phyloP scores from a whole-genome alignment of 495 filamentous ascomycete species.

The Elasticomyces elasticus region DNA sequence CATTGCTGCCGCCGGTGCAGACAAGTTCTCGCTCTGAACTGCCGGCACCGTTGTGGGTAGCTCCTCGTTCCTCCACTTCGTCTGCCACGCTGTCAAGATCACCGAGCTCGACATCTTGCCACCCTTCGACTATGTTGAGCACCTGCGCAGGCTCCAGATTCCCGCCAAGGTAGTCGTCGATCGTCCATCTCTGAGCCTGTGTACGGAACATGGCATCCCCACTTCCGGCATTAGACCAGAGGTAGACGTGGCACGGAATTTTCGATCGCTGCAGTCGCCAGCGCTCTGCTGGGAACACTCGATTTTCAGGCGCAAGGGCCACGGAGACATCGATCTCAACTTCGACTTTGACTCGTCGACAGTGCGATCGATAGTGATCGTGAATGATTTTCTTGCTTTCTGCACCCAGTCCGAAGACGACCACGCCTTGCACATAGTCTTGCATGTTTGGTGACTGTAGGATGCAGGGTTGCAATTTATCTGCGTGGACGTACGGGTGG shows the following conservation, averaged over 20 bases:
- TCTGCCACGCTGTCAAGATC: neutral
- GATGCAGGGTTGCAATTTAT: slow-evolving; percentile 13
- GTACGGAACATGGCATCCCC: neutral
- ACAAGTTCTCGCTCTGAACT: neutral
- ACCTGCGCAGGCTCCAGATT: neutral
- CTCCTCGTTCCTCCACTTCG: neutral
- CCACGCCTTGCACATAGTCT: slow-evolving; percentile 15
- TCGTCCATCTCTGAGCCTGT: slow-evolving; percentile 5
- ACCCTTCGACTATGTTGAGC: neutral
- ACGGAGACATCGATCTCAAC: slow-evolving; percentile 15
- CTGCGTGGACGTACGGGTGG: neutral
- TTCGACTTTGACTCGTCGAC: slow-evolving; percentile 10
- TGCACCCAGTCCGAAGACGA: slow-evolving; percentile 14
- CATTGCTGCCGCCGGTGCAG: neutral
- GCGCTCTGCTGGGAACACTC: neutral
- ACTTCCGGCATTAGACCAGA: slow-evolving; percentile 13
- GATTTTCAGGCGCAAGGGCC: neutral
- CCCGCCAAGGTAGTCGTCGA: slow-evolving; percentile 14
- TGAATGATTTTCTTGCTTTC: slow-evolving; percentile 10
- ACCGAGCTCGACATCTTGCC: neutral
- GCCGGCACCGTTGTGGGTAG: too few species aligned
- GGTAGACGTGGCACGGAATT: slow-evolving; percentile 12
- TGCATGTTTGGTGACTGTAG: slow-evolving; percentile 4
- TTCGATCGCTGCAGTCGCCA: slow-evolving; percentile 11
- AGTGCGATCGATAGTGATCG: slow-evolving; percentile 5